Evolutionary conservation across 352 stramenopile genomes (phyloP).

Genomic region (Globisporangium canariense): DNA sequence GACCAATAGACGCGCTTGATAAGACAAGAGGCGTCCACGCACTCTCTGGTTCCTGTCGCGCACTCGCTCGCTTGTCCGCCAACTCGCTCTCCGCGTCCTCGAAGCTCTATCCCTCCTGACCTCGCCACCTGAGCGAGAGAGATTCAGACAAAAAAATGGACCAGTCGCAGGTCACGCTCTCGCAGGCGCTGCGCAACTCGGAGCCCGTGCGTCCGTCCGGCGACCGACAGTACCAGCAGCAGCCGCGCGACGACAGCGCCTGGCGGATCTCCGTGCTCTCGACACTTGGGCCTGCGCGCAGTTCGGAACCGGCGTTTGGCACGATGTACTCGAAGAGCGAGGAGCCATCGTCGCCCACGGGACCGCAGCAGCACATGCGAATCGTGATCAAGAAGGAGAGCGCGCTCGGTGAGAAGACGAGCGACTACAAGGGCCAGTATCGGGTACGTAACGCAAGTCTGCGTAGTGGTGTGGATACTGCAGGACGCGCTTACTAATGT

Average conservation of each 20-base stretch:
- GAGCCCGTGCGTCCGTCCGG: not conserved
- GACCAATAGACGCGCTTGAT: too few species aligned
- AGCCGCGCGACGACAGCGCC: slow-evolving; percentile 13
- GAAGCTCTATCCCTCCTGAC: not conserved
- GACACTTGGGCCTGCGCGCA: slow-evolving; percentile 4
- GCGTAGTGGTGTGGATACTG: not conserved
- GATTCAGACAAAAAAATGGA: slow-evolving; percentile 13
- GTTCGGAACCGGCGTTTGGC: slow-evolving; percentile 11
- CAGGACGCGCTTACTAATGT: not conserved
- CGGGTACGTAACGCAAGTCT: slow-evolving; percentile 8
- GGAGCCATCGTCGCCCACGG: slow-evolving; percentile 4
- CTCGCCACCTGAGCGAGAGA: not conserved
- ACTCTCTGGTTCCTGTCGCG: not conserved
- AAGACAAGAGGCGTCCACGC: too few species aligned
- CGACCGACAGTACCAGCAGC: slow-evolving; percentile 2
- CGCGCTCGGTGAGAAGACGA: not conserved
- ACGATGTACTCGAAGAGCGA: slow-evolving; percentile 17
- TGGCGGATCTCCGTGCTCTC: slow-evolving; percentile 20
- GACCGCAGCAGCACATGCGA: slow-evolving; percentile 12
- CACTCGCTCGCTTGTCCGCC: too few species aligned
- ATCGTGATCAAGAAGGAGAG: slow-evolving; percentile 14
- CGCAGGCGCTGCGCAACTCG: slow-evolving; percentile 12
- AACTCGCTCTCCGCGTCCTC: not conserved
- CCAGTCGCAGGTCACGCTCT: slow-evolving; percentile 14
- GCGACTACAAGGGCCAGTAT: slow-evolving; percentile 17